Evolutionary conservation across 371 early-diverging fungal species (phyloP).

Genomic region (Mortierella sp.): DNA sequence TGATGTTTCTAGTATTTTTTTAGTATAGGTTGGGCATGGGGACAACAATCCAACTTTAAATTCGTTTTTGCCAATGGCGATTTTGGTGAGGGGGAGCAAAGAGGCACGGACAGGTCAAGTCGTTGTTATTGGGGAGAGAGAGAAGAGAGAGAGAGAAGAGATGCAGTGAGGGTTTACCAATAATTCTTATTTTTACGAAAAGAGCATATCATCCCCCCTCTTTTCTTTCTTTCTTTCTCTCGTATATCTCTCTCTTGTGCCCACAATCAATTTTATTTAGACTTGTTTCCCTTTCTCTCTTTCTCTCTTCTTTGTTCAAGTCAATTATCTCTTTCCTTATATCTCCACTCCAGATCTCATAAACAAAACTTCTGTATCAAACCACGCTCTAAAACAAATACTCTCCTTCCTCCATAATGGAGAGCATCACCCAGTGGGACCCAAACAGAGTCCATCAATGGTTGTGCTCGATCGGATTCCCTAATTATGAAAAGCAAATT

Average conservation of each 20-base stretch:
- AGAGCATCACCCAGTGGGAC: constrained; percentile 72
- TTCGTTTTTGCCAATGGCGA: too few species aligned
- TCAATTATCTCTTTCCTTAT: neutral
- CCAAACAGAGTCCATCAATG: constrained; percentile 70
- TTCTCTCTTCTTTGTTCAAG: neutral
- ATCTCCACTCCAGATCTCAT: too few species aligned
- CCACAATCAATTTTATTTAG: neutral
- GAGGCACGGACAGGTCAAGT: too few species aligned
- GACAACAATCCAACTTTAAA: too few species aligned
- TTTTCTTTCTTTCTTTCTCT: neutral
- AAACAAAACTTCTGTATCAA: too few species aligned
- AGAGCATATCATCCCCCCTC: too few species aligned
- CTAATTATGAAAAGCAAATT: constrained; percentile 69
- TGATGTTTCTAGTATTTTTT: neutral
- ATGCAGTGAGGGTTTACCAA: too few species aligned
- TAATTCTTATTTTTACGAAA: too few species aligned
- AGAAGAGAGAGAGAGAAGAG: too few species aligned
- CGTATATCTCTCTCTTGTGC: neutral
- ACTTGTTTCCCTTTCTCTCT: neutral
- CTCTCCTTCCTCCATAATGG: constrained; percentile 25
- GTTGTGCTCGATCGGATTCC: constrained; percentile 68
- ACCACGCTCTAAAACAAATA: neutral
- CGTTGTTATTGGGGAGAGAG: too few species aligned
- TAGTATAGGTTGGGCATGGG: too few species aligned
- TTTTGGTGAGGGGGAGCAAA: too few species aligned